These are phyloP conservation scores for Cyamopsis tetragonoloba DNA, from an alignment of 306 rosid species.

Conservation along the genomic window DNA sequence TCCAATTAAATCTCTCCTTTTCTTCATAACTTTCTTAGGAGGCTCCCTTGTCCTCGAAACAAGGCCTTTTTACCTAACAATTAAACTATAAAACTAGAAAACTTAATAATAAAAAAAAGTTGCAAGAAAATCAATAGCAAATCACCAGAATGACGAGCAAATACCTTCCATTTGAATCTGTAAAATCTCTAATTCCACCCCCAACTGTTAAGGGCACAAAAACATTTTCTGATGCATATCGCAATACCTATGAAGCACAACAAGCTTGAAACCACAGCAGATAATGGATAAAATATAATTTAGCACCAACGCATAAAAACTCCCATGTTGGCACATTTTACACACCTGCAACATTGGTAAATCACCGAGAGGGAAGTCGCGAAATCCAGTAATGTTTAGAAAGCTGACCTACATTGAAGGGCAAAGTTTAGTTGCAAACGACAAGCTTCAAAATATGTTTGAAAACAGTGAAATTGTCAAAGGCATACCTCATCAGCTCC, in stretches of 20 bases:
- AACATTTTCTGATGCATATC: conserved; percentile 85
- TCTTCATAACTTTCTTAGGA: too few relatives aligned
- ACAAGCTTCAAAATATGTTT: background rate
- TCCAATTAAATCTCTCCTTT: too few relatives aligned
- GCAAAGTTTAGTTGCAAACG: conserved; percentile 19
- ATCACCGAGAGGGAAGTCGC: conserved; percentile 97
- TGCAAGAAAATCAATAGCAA: background rate
- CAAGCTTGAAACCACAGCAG: background rate
- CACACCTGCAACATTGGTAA: conserved; percentile 97
- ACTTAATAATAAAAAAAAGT: background rate
- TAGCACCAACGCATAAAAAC: background rate
- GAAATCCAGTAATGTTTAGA: conserved; percentile 89
- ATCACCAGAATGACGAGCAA: conserved; percentile 11
- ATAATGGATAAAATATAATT: background rate
- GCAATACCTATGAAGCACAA: conserved; percentile 61
- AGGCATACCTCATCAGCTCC: conserved; percentile 93
- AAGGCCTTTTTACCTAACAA: too few relatives aligned
- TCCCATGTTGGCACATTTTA: background rate
- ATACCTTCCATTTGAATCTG: conserved; percentile 88
- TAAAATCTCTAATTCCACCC: conserved; percentile 96
- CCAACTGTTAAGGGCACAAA: conserved; percentile 98
- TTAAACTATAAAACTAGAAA: background rate
- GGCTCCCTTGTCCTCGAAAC: too few relatives aligned
- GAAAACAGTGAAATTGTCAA: conserved; percentile 16
- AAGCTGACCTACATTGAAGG: conserved; percentile 68